phyloP scores from a whole-genome alignment of 345 rosid species.

The Fremontodendron californicum region DNA sequence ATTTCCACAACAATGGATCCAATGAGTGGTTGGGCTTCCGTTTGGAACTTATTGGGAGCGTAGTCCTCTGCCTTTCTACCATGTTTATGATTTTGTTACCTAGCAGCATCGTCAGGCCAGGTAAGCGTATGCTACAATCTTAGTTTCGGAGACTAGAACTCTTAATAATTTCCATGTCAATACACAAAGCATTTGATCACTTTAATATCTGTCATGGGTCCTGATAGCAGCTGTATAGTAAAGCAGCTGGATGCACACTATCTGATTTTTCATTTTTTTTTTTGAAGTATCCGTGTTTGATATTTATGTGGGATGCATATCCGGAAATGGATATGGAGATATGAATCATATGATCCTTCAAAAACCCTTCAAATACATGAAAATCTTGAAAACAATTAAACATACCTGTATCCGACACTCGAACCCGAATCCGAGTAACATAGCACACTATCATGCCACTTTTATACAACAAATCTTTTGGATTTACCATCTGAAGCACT shows the following conservation, averaged over 20 bases:
- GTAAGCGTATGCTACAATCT: slow-evolving; percentile 28
- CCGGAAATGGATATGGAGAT: too few species aligned
- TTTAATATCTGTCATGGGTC: not conserved
- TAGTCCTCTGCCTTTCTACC: slow-evolving; percentile 69
- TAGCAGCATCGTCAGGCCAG: slow-evolving; percentile 74
- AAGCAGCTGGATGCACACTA: not conserved
- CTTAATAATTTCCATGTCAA: not conserved
- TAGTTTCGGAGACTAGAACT: not conserved
- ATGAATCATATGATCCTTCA: too few species aligned
- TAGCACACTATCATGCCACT: not conserved
- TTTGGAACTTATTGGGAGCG: slow-evolving; percentile 66
- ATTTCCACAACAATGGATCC: slow-evolving; percentile 85
- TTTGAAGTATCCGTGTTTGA: too few species aligned
- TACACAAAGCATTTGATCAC: not conserved
- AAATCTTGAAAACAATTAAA: too few species aligned
- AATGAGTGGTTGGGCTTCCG: slow-evolving; percentile 94
- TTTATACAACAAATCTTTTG: not conserved
- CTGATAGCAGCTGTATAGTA: not conserved
- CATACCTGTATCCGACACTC: too few species aligned
- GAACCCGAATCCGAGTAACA: too few species aligned
- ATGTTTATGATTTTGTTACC: slow-evolving; percentile 79
- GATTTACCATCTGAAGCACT: not conserved
- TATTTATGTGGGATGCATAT: too few species aligned
- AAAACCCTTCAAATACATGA: too few species aligned
- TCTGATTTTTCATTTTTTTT: too few species aligned